Evolutionary conservation across 345 rosid species (phyloP).

Genomic region (Eucalyptus tenuipes): DNA sequence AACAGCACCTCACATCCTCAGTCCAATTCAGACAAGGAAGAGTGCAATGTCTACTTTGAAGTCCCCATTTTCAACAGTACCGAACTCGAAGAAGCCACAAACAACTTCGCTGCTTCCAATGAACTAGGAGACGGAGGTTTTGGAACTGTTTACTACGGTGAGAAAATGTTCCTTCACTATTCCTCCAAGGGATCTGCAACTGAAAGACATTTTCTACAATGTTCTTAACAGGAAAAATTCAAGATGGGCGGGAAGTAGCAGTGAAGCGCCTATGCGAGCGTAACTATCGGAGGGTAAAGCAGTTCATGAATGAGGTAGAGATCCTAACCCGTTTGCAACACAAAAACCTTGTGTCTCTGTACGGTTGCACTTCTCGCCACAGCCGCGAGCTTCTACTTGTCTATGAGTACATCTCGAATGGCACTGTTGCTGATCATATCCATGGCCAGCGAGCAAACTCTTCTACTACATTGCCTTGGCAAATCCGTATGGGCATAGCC

Average conservation of each 20-base stretch:
- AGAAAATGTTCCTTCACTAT: not conserved
- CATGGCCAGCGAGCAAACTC: not conserved
- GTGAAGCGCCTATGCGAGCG: conserved; percentile 15
- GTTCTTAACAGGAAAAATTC: not conserved
- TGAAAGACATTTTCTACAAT: not conserved
- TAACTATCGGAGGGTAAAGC: conserved; percentile 6
- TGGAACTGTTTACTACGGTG: conserved; percentile 56
- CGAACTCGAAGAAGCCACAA: conserved; percentile 45
- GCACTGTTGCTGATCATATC: conserved; percentile 4
- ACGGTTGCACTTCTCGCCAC: conserved; percentile 22
- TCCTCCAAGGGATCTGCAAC: not conserved
- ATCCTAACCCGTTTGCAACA: conserved; percentile 21
- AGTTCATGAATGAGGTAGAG: conserved; percentile 18
- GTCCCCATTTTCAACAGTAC: conserved; percentile 33
- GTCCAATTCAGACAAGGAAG: conserved; percentile 24
- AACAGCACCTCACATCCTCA: not conserved
- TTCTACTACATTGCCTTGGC: not conserved
- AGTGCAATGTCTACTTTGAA: conserved; percentile 13
- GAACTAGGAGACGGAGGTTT: conserved; percentile 57
- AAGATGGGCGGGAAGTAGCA: conserved; percentile 21
- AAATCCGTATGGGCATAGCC: not conserved
- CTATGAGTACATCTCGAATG: conserved; percentile 1
- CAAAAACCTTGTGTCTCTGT: conserved; percentile 17
- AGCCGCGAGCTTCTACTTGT: conserved; percentile 22
- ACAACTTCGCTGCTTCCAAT: conserved; percentile 23